phyloP scores from a whole-genome alignment of 2,329 filamentous ascomycete genomes.

The Claviceps lovelessii region DNA sequence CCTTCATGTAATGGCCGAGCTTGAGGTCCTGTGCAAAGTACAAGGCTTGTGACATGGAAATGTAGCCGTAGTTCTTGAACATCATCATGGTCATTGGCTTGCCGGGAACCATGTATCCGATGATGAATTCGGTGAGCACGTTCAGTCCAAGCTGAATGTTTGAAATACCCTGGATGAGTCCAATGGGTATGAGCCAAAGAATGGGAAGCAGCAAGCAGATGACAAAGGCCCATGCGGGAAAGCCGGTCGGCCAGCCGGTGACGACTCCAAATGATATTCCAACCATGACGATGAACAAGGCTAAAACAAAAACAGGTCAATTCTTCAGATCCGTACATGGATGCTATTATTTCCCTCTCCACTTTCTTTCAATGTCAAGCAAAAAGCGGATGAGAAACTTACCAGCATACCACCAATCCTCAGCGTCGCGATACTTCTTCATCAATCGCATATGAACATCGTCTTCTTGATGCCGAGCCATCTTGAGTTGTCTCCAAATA shows the following conservation, averaged over 20 bases:
- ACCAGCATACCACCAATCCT: conserved; percentile 45
- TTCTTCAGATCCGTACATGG: neutral
- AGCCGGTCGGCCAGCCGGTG: conserved; percentile 40
- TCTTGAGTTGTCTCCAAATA: conserved; percentile 39
- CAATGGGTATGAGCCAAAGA: conserved; percentile 45
- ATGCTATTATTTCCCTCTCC: neutral
- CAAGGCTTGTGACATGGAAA: conserved; percentile 51
- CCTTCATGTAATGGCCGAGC: conserved; percentile 55
- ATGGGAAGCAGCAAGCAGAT: conserved; percentile 43
- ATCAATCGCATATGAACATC: conserved; percentile 46
- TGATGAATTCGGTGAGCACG: conserved; percentile 58
- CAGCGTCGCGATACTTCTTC: conserved; percentile 45
- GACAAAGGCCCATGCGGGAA: conserved; percentile 44
- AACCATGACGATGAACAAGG: conserved; percentile 38
- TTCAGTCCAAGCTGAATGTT: conserved; percentile 53
- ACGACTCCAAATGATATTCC: conserved; percentile 40
- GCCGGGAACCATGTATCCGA: conserved; percentile 60
- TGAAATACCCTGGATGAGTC: conserved; percentile 46
- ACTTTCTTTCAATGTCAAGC: neutral
- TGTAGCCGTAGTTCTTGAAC: conserved; percentile 62
- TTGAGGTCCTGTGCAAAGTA: conserved; percentile 54
- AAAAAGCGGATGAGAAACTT: conserved; percentile 19
- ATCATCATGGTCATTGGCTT: conserved; percentile 61
- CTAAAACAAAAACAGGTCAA: conserved; percentile 7
- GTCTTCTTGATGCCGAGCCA: conserved; percentile 41